Conservation (phyloP, 2,329 filamentous ascomycete species). For the Coleophoma cylindrospora region DNA sequence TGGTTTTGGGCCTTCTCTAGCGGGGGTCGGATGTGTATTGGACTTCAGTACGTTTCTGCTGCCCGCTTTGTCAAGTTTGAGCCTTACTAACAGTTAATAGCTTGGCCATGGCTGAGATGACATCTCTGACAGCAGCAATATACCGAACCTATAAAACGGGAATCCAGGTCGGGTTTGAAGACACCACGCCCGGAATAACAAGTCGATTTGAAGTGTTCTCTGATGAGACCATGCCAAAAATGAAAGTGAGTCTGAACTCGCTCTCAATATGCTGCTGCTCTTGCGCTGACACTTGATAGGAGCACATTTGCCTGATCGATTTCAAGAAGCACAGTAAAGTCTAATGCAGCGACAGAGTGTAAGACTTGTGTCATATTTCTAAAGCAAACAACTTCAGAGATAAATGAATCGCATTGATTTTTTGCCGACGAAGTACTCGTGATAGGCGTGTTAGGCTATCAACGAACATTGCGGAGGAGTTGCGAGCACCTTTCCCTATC, state of each 20-base stretch:
- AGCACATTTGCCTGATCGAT: slow-evolving; percentile 13
- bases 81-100: slow-evolving; percentile 14
- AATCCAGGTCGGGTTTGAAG: slow-evolving; percentile 22
- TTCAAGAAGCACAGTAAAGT: slow-evolving; percentile 3
- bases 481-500: too few relatives aligned
- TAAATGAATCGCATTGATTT: neutral
- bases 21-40: slow-evolving; percentile 62
- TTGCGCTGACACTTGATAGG: slow-evolving; percentile 1
- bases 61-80: neutral
- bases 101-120: slow-evolving; percentile 46
- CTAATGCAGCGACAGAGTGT: neutral
- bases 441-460: too few relatives aligned
- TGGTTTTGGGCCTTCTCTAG: slow-evolving; percentile 64
- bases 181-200: slow-evolving; percentile 32
- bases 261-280: neutral
- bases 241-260: slow-evolving; percentile 7
- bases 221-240: slow-evolving; percentile 23
- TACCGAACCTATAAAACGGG: slow-evolving; percentile 37
- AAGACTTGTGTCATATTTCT: neutral
- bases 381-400: neutral
- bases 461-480: too few relatives aligned
- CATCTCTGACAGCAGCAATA: slow-evolving; percentile 36
- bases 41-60: slow-evolving; percentile 29
- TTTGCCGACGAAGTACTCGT: too few relatives aligned
- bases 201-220: slow-evolving; percentile 36